Percentiles rank a stretch among this genome's conserved stretches.
phyloP scores from a whole-genome alignment of 192 early-diverging fungal species.

The Pecoramyces ruminantium region DNA sequence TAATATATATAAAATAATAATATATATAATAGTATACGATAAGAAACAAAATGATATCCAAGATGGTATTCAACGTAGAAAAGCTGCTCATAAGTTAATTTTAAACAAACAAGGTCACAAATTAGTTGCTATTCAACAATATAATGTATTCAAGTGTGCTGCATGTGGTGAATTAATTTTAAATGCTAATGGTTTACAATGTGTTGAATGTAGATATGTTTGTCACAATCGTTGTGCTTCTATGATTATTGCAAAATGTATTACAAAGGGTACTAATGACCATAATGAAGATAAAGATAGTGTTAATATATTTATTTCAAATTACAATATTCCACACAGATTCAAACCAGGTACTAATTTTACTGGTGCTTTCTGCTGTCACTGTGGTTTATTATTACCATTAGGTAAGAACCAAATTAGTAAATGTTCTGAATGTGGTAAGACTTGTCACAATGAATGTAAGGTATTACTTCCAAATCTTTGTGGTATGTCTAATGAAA shows the following conservation, averaged over 20 bases:
- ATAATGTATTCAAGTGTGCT: slow-evolving; percentile 96
- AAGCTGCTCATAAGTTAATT: background rate
- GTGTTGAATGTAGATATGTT: slow-evolving; percentile 84
- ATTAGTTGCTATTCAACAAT: slow-evolving; percentile 75
- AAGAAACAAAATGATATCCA: background rate
- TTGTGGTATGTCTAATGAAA: slow-evolving; percentile 75
- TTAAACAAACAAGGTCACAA: slow-evolving; percentile 63
- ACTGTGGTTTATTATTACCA: slow-evolving; percentile 92
- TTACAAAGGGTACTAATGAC: slow-evolving; percentile 33
- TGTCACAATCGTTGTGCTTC: slow-evolving; percentile 80
- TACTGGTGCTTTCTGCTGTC: slow-evolving; percentile 77
- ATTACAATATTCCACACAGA: slow-evolving; percentile 91
- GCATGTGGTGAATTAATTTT: slow-evolving; percentile 88
- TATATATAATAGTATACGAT: background rate
- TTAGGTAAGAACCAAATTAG: slow-evolving; percentile 53
- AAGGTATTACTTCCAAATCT: slow-evolving; percentile 73
- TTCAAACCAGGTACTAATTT: slow-evolving; percentile 65
- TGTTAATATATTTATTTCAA: slow-evolving; percentile 17
- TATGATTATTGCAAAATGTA: slow-evolving; percentile 79
- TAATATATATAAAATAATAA: background rate
- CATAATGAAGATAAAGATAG: background rate
- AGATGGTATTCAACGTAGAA: background rate
- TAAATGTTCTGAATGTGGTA: slow-evolving; percentile 53
- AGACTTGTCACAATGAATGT: slow-evolving; percentile 70
- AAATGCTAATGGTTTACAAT: slow-evolving; percentile 74